Conservation (phyloP, 2,329 filamentous ascomycete genomes). For the Claviceps spartinae region DNA sequence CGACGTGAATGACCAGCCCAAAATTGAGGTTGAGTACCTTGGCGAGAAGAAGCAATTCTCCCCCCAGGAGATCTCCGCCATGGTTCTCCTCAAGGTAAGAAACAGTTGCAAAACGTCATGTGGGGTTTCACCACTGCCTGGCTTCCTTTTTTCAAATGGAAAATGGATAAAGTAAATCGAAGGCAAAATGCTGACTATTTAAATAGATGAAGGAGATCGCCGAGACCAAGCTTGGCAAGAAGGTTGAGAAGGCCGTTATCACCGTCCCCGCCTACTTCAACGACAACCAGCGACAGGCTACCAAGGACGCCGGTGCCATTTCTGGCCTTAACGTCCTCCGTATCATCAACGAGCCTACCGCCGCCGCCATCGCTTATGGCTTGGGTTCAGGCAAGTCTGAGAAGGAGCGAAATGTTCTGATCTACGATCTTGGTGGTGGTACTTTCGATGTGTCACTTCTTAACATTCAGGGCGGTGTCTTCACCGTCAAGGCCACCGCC, state of each 20-base stretch:
- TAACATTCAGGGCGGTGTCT: slow-evolving; percentile 98
- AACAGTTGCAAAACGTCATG: background rate
- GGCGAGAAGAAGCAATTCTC: slow-evolving; percentile 93
- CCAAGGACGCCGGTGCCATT: slow-evolving; percentile 98
- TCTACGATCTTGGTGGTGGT: slow-evolving; percentile 99
- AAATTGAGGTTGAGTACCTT: slow-evolving; percentile 92
- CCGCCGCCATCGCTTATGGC: slow-evolving; percentile 96
- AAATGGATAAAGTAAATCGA: background rate
- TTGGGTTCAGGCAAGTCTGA: slow-evolving; percentile 87
- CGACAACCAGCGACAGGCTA: slow-evolving; percentile 99
- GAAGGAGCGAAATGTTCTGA: slow-evolving; percentile 97
- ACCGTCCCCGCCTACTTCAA: slow-evolving; percentile 99
- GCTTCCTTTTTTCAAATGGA: background rate
- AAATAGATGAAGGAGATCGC: slow-evolving; percentile 96
- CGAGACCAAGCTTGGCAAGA: slow-evolving; percentile 96
- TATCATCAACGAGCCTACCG: slow-evolving; percentile 99
- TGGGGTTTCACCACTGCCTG: background rate
- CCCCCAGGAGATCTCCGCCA: slow-evolving; percentile 96
- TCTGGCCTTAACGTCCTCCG: slow-evolving; percentile 94
- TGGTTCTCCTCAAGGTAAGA: slow-evolving; percentile 89
- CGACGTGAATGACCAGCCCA: slow-evolving; percentile 75
- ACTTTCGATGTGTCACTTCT: slow-evolving; percentile 99
- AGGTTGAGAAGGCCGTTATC: slow-evolving; percentile 97
- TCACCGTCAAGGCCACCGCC: slow-evolving; percentile 96
- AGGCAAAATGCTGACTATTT: slow-evolving; percentile 6